Percentiles rank a stretch among this genome's conserved stretches.
phyloP scores from a whole-genome alignment of 1,284 basidiomycete species.

The Tetrapyrgos nigripes region DNA sequence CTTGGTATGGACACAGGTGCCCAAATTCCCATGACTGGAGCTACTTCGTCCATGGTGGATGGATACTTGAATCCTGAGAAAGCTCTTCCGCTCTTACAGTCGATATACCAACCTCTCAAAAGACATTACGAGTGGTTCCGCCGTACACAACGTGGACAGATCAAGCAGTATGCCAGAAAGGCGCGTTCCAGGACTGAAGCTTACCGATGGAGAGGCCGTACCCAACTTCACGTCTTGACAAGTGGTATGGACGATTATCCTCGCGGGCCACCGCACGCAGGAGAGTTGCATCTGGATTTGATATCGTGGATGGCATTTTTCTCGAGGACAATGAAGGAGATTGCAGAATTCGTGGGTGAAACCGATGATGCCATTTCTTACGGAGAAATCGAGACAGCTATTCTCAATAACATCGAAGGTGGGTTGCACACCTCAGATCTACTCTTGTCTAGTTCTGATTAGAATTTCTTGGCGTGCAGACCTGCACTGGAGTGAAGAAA shows the following conservation, averaged over 20 bases:
- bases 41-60: slow-evolving; percentile 41
- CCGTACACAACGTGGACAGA: slow-evolving; percentile 90
- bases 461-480: slow-evolving; percentile 62
- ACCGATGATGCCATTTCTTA: slow-evolving; percentile 82
- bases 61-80: slow-evolving; percentile 63
- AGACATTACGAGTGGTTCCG: slow-evolving; percentile 97
- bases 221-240: slow-evolving; percentile 86
- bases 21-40: slow-evolving; percentile 52
- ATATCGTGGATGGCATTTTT: slow-evolving; percentile 97
- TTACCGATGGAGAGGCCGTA: slow-evolving; percentile 94
- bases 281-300: slow-evolving; percentile 92
- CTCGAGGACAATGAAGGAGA: slow-evolving; percentile 86
- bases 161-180: slow-evolving; percentile 86
- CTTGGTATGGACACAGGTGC: slow-evolving; percentile 66
- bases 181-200: slow-evolving; percentile 88
- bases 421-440: slow-evolving; percentile 19
- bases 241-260: slow-evolving; percentile 97
- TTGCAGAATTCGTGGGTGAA: slow-evolving; percentile 85
- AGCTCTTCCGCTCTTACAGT: slow-evolving; percentile 72
- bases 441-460: slow-evolving; percentile 1
- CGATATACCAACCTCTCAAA: slow-evolving; percentile 85
- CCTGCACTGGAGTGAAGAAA: slow-evolving; percentile 90
- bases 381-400: slow-evolving; percentile 77
- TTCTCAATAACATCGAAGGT: slow-evolving; percentile 90
- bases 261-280: slow-evolving; percentile 84